These are phyloP conservation scores for Pleurotus salmoneostramineus DNA, from an alignment of 768 basidiomycete genomes.

Conservation along the genomic window DNA sequence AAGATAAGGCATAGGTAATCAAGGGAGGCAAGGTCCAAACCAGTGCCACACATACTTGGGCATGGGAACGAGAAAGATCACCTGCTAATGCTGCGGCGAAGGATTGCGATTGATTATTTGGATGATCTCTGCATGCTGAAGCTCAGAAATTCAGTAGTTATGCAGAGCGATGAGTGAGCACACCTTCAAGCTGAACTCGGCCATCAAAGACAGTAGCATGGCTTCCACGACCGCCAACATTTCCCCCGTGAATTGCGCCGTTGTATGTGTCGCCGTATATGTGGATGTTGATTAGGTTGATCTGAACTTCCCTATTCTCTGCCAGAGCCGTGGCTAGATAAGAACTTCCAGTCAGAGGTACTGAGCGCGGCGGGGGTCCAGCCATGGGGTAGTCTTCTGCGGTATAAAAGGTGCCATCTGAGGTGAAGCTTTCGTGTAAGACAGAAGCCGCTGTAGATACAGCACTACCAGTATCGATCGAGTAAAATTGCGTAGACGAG, in stretches of 20 bases:
- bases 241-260: neutral
- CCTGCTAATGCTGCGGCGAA: too few relatives aligned
- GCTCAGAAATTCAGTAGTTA: too few relatives aligned
- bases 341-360: neutral
- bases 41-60: too few relatives aligned
- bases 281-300: neutral
- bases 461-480: neutral
- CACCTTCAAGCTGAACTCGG: too few relatives aligned
- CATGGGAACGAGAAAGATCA: too few relatives aligned
- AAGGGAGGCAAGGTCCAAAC: too few relatives aligned
- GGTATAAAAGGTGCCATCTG: neutral
- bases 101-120: too few relatives aligned
- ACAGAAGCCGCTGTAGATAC: neutral
- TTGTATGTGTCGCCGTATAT: neutral
- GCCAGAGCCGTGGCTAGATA: neutral
- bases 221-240: neutral
- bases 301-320: neutral
- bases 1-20: too few relatives aligned
- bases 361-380: neutral
- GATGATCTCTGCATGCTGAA: too few relatives aligned
- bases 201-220: neutral
- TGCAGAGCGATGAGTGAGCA: too few relatives aligned
- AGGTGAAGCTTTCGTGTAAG: neutral
- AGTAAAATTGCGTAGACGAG: neutral
- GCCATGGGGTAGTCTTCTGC: neutral